Percentiles rank a stretch among this genome's conserved stretches.
phyloP scores from a whole-genome alignment of 768 basidiomycete genomes.

The Phaeotremella skinneri region DNA sequence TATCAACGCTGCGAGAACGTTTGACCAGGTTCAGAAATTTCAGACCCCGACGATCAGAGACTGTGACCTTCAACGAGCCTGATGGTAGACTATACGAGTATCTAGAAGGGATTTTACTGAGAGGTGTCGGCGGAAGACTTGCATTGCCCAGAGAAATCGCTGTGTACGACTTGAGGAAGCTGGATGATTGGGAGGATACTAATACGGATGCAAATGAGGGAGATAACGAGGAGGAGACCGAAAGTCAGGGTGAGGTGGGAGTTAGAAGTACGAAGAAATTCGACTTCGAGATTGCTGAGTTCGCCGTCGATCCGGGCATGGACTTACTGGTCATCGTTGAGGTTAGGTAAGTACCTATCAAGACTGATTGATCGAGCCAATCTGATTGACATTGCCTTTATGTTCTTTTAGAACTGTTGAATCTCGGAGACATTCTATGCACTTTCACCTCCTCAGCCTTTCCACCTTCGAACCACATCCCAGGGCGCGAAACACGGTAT shows the following conservation, averaged over 20 bases:
- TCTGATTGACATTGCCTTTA: neutral
- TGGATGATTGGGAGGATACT: conserved; percentile 43
- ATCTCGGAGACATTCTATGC: conserved; percentile 16
- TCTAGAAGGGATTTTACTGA: conserved; percentile 44
- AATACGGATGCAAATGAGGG: conserved; percentile 4
- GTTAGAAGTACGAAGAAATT: conserved; percentile 25
- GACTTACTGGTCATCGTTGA: conserved; percentile 46
- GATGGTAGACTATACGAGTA: conserved; percentile 50
- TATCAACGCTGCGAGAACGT: conserved; percentile 36
- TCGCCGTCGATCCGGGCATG: conserved; percentile 49
- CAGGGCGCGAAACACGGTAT: conserved; percentile 19
- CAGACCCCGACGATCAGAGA: conserved; percentile 16
- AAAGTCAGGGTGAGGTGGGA: conserved; percentile 23
- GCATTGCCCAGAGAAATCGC: conserved; percentile 29
- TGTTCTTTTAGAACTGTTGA: neutral
- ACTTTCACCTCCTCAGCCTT: conserved; percentile 40
- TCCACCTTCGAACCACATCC: conserved; percentile 46
- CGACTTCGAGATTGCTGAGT: conserved; percentile 43
- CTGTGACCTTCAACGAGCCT: conserved; percentile 29
- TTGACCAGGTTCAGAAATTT: conserved; percentile 42
- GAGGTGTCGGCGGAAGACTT: conserved; percentile 23
- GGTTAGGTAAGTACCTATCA: conserved; percentile 28
- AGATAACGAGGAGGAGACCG: conserved; percentile 22
- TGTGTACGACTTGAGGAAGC: conserved; percentile 40
- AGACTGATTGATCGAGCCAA: neutral